Base-by-base conservation (phyloP, 2,329 filamentous ascomycete species). In the Sclerotinia nivalis region DNA sequence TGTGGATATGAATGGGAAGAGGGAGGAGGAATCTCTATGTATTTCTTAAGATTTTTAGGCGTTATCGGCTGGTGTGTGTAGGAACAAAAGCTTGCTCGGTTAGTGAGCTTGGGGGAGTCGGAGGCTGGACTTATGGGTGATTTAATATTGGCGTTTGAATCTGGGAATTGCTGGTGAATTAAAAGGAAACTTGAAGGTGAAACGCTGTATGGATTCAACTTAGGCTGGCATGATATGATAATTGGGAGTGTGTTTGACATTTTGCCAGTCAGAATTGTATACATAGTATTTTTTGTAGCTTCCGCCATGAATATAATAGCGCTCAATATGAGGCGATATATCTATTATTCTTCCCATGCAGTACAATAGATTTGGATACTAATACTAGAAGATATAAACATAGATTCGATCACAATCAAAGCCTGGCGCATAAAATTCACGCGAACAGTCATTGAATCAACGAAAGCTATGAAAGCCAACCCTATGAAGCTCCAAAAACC, bases 81-180 rank as follows among this genome's bases (percentile, higher is more conserved):
- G 61, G 61, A 65, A 65, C 43, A 52, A 50, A 64, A 52, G 65
- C 40, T 67, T 60, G 54, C 40, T 67, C 60, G 54, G 54, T 25
- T 68, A 68, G 25, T 45, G 50, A 34, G 64, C 15, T 10, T n/a
- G 37, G 49, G 45, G 34, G 3, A 34, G 37, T 37, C 22, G 47
- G 47, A 52, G 18, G 47, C 31, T 43, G 49, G 10, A 22, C 9
- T 52, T 15, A 65, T 25, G 47, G 61, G 22, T 28, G 34, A 40
- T 28, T 52, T 52, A 22, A 52, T 52, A 28, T 52, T 15, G 61
- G 61, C 61, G 47, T 65, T 54, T 2, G 20, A 40, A 34, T 28
- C 5, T 25, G 49, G n/a, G 15, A 52, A 47, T 22, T 52, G 22
- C 12, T 37, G 31, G 45, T 28, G 7, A 62, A 8, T 50, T 25